phyloP scores from a whole-genome alignment of 768 basidiomycete genomes.

The Austroboletus eburneus region DNA sequence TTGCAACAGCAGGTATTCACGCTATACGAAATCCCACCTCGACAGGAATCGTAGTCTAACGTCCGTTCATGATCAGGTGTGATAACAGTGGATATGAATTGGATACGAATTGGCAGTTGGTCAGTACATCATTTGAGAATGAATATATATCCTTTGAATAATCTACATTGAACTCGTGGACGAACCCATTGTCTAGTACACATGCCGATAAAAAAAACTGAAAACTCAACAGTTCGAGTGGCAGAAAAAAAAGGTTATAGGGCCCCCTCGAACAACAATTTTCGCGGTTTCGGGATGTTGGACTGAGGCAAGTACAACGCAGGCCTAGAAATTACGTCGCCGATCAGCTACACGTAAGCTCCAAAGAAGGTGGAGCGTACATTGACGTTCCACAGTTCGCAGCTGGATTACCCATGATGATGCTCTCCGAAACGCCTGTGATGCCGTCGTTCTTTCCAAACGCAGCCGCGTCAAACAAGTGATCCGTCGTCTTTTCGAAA shows the following conservation, averaged over 20 bases:
- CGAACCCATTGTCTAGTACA: no score
- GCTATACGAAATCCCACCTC: no score
- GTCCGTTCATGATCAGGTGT: no score
- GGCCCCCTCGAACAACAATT: conserved; percentile 33
- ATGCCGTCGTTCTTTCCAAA: conserved; percentile 95
- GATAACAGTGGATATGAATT: no score
- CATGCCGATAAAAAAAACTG: no score
- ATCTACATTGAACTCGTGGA: no score
- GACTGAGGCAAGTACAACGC: conserved; percentile 32
- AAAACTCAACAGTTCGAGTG: not conserved
- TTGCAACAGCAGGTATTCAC: no score
- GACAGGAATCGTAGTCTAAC: no score
- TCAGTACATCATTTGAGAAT: no score
- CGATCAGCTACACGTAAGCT: conserved; percentile 5
- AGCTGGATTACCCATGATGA: conserved; percentile 98
- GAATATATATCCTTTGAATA: no score
- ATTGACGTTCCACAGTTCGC: conserved; percentile 93
- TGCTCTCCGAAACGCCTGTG: conserved; percentile 97
- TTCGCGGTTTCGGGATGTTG: conserved; percentile 32
- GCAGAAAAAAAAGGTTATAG: conserved; percentile 11
- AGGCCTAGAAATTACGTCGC: conserved; percentile 24
- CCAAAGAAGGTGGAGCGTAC: conserved; percentile 41
- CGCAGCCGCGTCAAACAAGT: conserved; percentile 95
- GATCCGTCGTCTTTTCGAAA: conserved; percentile 99
- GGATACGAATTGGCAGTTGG: no score